These are phyloP conservation scores for Trichoderma harzianum DNA, from an alignment of 2,329 filamentous ascomycete species.

Conservation along the genomic window DNA sequence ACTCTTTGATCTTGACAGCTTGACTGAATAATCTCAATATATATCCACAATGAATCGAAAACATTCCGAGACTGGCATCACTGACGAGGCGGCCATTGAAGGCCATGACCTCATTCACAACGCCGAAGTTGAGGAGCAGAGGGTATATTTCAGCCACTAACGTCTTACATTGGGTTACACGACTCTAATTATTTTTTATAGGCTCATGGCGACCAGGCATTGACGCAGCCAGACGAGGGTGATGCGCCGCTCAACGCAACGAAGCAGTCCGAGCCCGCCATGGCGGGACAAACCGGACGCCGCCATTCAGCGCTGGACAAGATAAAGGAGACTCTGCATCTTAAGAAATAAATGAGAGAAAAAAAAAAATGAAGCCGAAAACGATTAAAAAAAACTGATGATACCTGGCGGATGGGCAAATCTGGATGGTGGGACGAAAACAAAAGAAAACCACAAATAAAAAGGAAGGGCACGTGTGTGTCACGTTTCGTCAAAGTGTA, in stretches of 20 bases:
- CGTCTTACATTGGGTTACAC: neutral
- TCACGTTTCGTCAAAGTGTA: neutral
- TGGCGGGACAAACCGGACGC: neutral
- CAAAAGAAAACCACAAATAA: neutral
- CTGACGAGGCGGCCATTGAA: conserved; percentile 32
- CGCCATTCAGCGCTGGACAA: conserved; percentile 18
- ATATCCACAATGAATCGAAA: conserved; percentile 10
- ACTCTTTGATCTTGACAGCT: neutral
- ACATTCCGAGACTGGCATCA: conserved; percentile 22
- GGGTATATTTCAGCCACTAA: neutral
- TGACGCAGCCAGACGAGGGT: conserved; percentile 17
- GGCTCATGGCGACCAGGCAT: conserved; percentile 15
- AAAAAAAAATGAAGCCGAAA: neutral
- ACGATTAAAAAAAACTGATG: neutral
- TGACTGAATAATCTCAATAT: neutral
- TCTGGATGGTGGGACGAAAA: neutral
- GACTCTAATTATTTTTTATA: neutral
- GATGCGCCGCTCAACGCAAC: neutral
- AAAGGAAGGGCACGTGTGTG: neutral
- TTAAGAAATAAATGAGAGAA: conserved; percentile 13
- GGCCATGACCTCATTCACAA: conserved; percentile 35
- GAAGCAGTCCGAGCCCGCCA: neutral
- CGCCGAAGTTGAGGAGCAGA: conserved; percentile 35
- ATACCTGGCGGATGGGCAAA: neutral
- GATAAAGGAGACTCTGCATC: conserved; percentile 18